phyloP scores from a whole-genome alignment of 1,284 basidiomycete genomes.

The Xanthoconium separans region DNA sequence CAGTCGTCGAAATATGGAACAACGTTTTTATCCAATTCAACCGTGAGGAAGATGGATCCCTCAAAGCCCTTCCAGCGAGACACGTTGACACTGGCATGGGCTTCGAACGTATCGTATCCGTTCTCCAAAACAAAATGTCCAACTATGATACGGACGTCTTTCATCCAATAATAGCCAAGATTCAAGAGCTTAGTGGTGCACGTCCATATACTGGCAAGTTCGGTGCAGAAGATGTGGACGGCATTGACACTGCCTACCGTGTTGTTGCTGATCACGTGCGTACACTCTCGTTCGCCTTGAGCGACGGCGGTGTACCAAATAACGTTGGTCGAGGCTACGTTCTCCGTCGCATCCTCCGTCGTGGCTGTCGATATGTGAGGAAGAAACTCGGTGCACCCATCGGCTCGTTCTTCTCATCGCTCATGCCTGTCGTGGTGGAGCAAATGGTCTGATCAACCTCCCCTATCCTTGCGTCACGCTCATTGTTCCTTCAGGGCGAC shows the following conservation, averaged over 20 bases:
- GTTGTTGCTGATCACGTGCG: constrained; percentile 97
- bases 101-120: constrained; percentile 95
- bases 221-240: constrained; percentile 90
- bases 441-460: constrained; percentile 64
- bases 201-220: constrained; percentile 89
- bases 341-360: constrained; percentile 85
- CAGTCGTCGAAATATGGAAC: constrained; percentile 99
- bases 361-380: constrained; percentile 92
- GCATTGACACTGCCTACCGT: constrained; percentile 96
- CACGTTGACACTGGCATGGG: constrained; percentile 99
- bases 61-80: constrained; percentile 84
- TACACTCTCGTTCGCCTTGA: constrained; percentile 93
- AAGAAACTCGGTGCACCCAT: constrained; percentile 96
- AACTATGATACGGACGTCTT: constrained; percentile 99
- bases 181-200: constrained; percentile 88
- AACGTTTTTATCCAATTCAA: constrained; percentile 99
- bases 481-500: constrained; percentile 55
- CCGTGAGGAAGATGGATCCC: constrained; percentile 84
- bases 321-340: constrained; percentile 98
- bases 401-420: constrained; percentile 92
- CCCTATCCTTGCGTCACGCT: constrained; percentile 10
- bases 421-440: constrained; percentile 88
- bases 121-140: constrained; percentile 87
- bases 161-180: constrained; percentile 83
- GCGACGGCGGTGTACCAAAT: constrained; percentile 94